Conservation (phyloP, 176 grass and related monocot genomes). For the Triticum turgidum region DNA sequence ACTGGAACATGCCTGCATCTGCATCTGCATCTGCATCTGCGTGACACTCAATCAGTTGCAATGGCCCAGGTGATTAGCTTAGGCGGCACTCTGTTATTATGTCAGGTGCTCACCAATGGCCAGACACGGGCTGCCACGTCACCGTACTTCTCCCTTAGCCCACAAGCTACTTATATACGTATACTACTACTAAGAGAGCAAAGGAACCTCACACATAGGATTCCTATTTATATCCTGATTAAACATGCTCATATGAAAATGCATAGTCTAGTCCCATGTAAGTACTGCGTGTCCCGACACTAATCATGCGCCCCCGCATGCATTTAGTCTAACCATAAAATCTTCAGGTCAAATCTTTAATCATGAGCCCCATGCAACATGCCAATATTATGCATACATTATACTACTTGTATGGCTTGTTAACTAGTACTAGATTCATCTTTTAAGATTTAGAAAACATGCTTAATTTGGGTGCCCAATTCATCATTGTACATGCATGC, state of each 20-base stretch:
- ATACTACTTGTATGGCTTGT: background rate
- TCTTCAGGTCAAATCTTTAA: slow-evolving; percentile 10
- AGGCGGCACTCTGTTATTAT: slow-evolving; percentile 28
- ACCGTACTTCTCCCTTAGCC: slow-evolving; percentile 39
- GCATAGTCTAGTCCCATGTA: background rate
- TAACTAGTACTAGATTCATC: slow-evolving; percentile 4
- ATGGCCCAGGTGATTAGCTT: slow-evolving; percentile 43
- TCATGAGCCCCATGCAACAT: slow-evolving; percentile 32
- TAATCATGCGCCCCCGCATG: slow-evolving; percentile 35
- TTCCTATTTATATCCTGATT: background rate
- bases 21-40: background rate
- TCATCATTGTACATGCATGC: background rate
- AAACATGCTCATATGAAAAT: background rate
- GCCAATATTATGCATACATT: background rate
- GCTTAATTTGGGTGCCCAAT: background rate
- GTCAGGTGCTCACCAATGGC: slow-evolving; percentile 29
- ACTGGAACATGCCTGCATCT: background rate
- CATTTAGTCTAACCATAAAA: background rate
- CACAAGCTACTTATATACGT: slow-evolving; percentile 12
- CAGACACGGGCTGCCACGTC: background rate
- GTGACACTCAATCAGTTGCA: background rate
- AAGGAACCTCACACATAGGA: background rate
- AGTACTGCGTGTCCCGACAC: slow-evolving; percentile 17
- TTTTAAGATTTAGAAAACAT: background rate
- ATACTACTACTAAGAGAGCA: background rate